phyloP scores from a whole-genome alignment of 208 protist species.

The Acanthamoeba culbertsoni region DNA sequence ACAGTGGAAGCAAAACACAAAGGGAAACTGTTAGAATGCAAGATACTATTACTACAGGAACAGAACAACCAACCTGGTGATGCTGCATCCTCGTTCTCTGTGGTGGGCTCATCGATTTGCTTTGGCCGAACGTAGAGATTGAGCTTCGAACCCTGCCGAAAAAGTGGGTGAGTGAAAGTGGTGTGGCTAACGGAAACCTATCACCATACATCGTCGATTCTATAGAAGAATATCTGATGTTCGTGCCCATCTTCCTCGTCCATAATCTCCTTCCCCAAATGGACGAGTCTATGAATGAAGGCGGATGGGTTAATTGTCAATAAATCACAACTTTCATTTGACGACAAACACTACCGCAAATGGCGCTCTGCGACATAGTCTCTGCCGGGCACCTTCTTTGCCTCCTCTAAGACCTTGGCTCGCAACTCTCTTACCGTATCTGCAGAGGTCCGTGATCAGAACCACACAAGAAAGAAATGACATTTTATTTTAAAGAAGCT shows the following conservation, averaged over 20 bases:
- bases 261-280: background rate
- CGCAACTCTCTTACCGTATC: background rate
- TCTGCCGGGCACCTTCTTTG: background rate
- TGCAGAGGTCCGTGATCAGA: background rate
- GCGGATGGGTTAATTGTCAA: too few species aligned
- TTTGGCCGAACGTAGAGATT: background rate
- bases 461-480: background rate
- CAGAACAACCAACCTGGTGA: background rate
- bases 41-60: background rate
- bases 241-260: background rate
- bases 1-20: background rate
- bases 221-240: background rate
- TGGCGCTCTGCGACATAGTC: background rate
- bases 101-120: background rate
- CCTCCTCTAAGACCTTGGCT: background rate
- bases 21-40: background rate
- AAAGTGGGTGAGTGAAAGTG: background rate
- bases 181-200: background rate
- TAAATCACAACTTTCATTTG: too few species aligned
- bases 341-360: background rate
- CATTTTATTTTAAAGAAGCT: background rate
- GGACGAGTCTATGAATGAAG: background rate
- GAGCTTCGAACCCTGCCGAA: background rate
- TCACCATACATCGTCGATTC: background rate
- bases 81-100: background rate